Conservation (phyloP, 176 grass and related monocot species). For the Hordeum vulgare region DNA sequence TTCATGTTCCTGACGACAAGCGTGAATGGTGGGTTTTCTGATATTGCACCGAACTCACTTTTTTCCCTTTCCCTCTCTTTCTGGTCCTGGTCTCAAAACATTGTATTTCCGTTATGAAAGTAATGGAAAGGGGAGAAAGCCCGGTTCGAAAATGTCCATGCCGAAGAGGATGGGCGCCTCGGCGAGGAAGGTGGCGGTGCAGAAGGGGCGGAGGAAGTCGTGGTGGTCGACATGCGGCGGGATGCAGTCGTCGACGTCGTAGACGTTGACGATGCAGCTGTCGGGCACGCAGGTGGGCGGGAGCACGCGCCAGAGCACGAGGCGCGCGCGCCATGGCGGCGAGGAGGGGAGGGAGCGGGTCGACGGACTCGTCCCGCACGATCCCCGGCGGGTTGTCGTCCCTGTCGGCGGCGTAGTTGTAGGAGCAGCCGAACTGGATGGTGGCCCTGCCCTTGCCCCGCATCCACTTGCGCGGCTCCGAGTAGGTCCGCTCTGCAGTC, state of each 20-base stretch:
- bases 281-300: slow-evolving; percentile 33
- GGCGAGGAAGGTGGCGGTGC: slow-evolving; percentile 51
- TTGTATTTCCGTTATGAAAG: no score
- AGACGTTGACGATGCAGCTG: slow-evolving; percentile 68
- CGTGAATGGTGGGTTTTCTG: no score
- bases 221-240: slow-evolving; percentile 61
- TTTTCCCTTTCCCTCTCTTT: no score
- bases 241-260: slow-evolving; percentile 59
- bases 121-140: no score
- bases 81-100: no score
- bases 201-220: slow-evolving; percentile 50
- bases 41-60: no score
- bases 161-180: slow-evolving; percentile 50
- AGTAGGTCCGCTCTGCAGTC: slow-evolving; percentile 42
- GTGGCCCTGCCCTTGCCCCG: slow-evolving; percentile 58
- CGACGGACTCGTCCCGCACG: slow-evolving; percentile 33
- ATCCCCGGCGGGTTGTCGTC: slow-evolving; percentile 50
- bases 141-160: no score
- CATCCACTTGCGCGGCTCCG: slow-evolving; percentile 74
- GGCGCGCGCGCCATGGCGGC: slow-evolving; percentile 35
- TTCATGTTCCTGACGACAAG: no score
- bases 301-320: slow-evolving; percentile 45
- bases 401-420: slow-evolving; percentile 59
- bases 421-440: slow-evolving; percentile 68
- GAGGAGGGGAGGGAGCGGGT: slow-evolving; percentile 41